These are phyloP conservation scores for Sungouiella thailandica DNA, from an alignment of 805 yeast genomes.

Conservation along the genomic window DNA sequence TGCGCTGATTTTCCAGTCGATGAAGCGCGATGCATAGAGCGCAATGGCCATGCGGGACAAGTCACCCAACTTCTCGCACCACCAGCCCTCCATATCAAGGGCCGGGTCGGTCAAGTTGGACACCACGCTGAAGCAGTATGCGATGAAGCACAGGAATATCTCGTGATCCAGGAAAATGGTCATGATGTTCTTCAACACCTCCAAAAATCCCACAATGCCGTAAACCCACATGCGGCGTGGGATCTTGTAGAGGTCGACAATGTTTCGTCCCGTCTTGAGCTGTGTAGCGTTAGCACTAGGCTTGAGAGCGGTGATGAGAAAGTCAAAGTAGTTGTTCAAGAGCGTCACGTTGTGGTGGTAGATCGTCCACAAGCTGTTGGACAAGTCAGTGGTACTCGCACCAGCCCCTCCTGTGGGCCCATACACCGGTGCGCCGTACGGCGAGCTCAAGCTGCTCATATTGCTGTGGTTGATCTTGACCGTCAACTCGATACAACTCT, in stretches of 20 bases:
- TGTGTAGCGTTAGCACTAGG: slow-evolving; percentile 47
- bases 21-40: slow-evolving; percentile 67
- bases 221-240: slow-evolving; percentile 82
- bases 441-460: slow-evolving; percentile 33
- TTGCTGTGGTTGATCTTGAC: slow-evolving; percentile 39
- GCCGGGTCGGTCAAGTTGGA: slow-evolving; percentile 50
- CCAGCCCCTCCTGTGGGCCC: slow-evolving; percentile 12
- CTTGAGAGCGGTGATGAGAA: slow-evolving; percentile 62
- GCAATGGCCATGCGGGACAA: slow-evolving; percentile 86
- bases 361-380: slow-evolving; percentile 64
- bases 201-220: slow-evolving; percentile 77
- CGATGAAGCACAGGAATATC: slow-evolving; percentile 68
- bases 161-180: slow-evolving; percentile 74
- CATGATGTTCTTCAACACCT: slow-evolving; percentile 68
- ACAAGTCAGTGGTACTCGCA: slow-evolving; percentile 40
- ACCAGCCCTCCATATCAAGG: slow-evolving; percentile 60
- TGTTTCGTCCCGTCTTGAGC: slow-evolving; percentile 70
- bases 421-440: slow-evolving; percentile 13
- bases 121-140: slow-evolving; percentile 63
- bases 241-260: slow-evolving; percentile 71
- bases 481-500: slow-evolving; percentile 58
- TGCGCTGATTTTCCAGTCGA: slow-evolving; percentile 82
- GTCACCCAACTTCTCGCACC: slow-evolving; percentile 87
- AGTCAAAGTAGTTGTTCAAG: slow-evolving; percentile 68
- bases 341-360: slow-evolving; percentile 63